Base-by-base conservation (phyloP, 1,139 yeast species). In the Candida mesenterica region DNA sequence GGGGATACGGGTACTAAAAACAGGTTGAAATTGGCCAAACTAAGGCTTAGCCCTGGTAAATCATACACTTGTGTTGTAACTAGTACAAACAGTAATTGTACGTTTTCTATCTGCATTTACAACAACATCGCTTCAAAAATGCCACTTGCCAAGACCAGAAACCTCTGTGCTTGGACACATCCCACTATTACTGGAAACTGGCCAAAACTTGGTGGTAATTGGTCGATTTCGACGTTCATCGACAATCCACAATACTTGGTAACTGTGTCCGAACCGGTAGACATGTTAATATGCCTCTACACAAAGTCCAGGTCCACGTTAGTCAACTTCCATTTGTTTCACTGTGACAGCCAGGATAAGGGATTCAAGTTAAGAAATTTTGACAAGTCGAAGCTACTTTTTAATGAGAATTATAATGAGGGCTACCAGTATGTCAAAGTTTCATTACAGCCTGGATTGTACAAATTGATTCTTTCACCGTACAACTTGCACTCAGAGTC, bases 231-330 rank as follows among this genome's bases (percentile, higher is more conserved):
- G 2, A 58, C 74, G 1, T 85, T 70, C 47, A 60, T 74, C 24
- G 55, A 62, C 26, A 86, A 85, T 46, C 95, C 95, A 0, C 88
- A 84, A 45, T 83, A 65, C 48, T 59, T 62, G 29, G 34, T 62
- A 53, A 47, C 50, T 40, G 48, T 59, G 35, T 29, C 35, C 12
- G 24, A 48, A 41, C 34, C 50, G 34, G 16, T 48, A 10, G 36
- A 52, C 27, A 12, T 63, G 0, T 32, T 52, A 7, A 26, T 71
- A 4, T 55, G 53, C 2, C 39, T 73, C 4, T 52, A 54, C 33
- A 40, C 62, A 3, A 49, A 34, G 43, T 6, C 42, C 40, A 16
- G 52, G 52, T 19, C 12, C 10, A 6, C 46, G 58, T 2, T 62
- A 16, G 46, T 71, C 15, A 63, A 68, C 39, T 47, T 71, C 16